These are phyloP conservation scores for Penicillium ochrochloron DNA, from an alignment of 495 filamentous ascomycete species.

Conservation along the genomic window DNA sequence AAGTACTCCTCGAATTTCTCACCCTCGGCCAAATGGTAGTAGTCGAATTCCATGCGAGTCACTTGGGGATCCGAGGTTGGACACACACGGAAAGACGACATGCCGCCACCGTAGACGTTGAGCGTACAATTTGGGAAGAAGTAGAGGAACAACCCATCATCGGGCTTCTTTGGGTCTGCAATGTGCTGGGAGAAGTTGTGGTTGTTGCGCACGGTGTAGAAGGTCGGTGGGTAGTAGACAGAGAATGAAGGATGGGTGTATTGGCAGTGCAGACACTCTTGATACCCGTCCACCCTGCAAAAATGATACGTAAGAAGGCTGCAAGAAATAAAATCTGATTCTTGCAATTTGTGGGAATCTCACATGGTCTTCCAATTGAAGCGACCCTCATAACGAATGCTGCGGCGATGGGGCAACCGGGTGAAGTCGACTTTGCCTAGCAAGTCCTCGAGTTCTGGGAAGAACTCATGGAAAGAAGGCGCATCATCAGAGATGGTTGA, in stretches of 20 bases:
- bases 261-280: conserved; percentile 67
- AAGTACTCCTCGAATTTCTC: conserved; percentile 64
- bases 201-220: conserved; percentile 60
- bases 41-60: conserved; percentile 67
- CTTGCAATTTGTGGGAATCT: not conserved
- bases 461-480: conserved; percentile 59
- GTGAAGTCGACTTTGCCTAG: conserved; percentile 61
- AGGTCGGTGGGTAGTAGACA: conserved; percentile 61
- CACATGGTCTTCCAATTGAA: conserved; percentile 72
- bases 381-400: conserved; percentile 59
- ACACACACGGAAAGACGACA: conserved; percentile 63
- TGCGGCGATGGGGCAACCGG: conserved; percentile 57
- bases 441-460: conserved; percentile 55
- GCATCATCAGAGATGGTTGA: conserved; percentile 55
- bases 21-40: conserved; percentile 57
- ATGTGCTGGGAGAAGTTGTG: conserved; percentile 63
- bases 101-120: conserved; percentile 65
- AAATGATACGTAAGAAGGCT: not conserved
- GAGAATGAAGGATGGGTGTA: conserved; percentile 67
- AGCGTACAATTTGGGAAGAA: conserved; percentile 67
- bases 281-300: conserved; percentile 61
- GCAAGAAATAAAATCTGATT: not conserved
- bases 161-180: conserved; percentile 58
- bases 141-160: conserved; percentile 62
- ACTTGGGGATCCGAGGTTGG: conserved; percentile 57